Base-by-base conservation (phyloP, 1,139 yeast species). In the Candida freyschussii region DNA sequence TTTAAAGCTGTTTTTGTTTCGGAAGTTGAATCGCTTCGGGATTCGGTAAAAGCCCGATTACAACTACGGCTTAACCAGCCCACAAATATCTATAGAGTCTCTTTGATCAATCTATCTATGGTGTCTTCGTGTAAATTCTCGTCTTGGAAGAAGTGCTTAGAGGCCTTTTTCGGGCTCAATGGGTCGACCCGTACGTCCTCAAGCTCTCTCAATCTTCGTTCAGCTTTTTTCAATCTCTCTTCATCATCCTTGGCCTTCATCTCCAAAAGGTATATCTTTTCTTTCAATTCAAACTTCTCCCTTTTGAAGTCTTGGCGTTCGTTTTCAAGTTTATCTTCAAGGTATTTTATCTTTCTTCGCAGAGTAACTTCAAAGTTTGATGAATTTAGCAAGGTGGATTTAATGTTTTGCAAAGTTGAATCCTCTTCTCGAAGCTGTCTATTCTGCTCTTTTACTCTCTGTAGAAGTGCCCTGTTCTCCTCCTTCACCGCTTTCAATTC, bases 271-370 rank as follows among this genome's bases (percentile, higher is more conserved):
- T 41, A 47, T 5, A 48, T 38, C 27, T 40, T 48, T 31, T 50
- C 50, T 8, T 48, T 46, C 26, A 50, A 29, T 6, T 40, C 40
- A 36, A 50, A 52, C 24, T 44, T 50, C 24, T 53, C 50, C 11
- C 42, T 37, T 20, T 49, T 55, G 21, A 43, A 41, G 4, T 34
- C 35, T 8, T 39, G 34, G 5, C 48, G 36, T 9, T 44, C 41
- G 11, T 46, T 44, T 4, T 45, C 50, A 12, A 52, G 16, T 31
- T 52, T 55, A 13, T 50, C 43, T 31, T 56, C 57, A 12, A 53
- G 33, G 15, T 37, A 39, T 13, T 40, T 34, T 13, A 52, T 37
- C 25, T 41, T 44, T 15, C 47, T 32, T 36, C 48, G 32, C 35
- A 44, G 26, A 21, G 53, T 39, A 5, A 27, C 32, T 32, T 45